Evolutionary conservation across 495 filamentous ascomycete species (phyloP), one percentile per base, ranked within the genome.

Genomic region (Annulohypoxylon maeteangense): DNA sequence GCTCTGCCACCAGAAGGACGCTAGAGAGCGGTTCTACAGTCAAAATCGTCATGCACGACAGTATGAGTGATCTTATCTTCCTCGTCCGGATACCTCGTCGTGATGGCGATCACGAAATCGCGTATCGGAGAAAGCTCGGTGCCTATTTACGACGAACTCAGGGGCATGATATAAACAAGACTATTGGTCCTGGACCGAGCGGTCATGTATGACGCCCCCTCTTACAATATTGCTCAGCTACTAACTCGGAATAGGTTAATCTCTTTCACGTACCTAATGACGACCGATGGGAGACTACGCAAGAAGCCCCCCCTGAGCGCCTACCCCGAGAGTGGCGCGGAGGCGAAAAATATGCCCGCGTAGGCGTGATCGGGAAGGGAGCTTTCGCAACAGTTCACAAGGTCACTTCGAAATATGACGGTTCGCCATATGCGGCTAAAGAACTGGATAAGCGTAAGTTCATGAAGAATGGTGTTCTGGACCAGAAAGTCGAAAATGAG

Each of bases 321-420:
- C 57, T 81, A 11, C 78, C 78, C 10, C 78, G 74, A 31, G 82
- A 91, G 58, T 98, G 94, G 95, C 86, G 88, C 60, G 95, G 94
- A 12, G 91, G 92, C 1, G 79, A 87, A 2, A 90, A 87, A 65
- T 99, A 98, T 79, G 96, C 95, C 74, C 87, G 93, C 2, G 86
- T 92, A 7, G 88, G 88, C 25, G 84, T 88, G 38, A 91, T 99
- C 59, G 95, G 96, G 20, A 93, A 93, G 74, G 95, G 95, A 7
- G 93, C 96, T 3, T 98, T 98, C 81, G 96, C 95, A 36, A 92
- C 88, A 0, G 95, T 99, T 0, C 93, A 96, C 77, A 91, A 92
- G 77, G 83, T 96, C 14, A 91, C 95, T 1, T 88, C 88, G 31
- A 93, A 90, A 76, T 88, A 88, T 63, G 89, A 93, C 69, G 95